A percentile compares a stretch with the other conserved stretches of the same genome.
phyloP scores from a whole-genome alignment of 441 rosid genomes.

The Gossypium davidsonii region DNA sequence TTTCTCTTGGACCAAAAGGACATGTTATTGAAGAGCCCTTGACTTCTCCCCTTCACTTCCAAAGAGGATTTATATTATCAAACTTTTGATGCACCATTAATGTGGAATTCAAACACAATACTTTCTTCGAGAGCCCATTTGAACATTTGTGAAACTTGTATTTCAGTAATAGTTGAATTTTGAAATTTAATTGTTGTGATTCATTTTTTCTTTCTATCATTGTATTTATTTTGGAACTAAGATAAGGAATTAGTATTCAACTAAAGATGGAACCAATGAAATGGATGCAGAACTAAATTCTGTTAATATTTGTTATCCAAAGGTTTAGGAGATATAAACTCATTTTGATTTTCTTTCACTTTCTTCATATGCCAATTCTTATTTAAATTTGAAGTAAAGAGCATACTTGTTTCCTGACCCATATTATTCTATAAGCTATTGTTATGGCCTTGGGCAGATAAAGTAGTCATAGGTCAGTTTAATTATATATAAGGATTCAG shows the following conservation, averaged over 20 bases:
- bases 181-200: not conserved
- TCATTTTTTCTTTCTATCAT: not conserved
- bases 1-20: conserved; percentile 4
- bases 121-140: not conserved
- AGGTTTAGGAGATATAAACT: conserved; percentile 1
- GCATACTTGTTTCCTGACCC: not conserved
- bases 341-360: conserved; percentile 3
- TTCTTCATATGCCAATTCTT: not conserved
- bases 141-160: not conserved
- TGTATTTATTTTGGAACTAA: not conserved
- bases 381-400: conserved; percentile 1
- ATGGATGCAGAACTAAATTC: not conserved
- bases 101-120: not conserved
- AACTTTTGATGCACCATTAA: not conserved
- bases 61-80: not conserved
- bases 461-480: not conserved
- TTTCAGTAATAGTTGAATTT: not conserved
- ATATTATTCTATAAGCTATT: not conserved
- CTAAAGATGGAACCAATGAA: not conserved
- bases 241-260: not conserved
- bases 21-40: not conserved
- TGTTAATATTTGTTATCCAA: not conserved
- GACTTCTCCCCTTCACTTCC: not conserved
- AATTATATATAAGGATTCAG: not conserved
- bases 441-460: not conserved